Base-by-base conservation (phyloP, 805 yeast genomes). In the Candida railenensis region DNA sequence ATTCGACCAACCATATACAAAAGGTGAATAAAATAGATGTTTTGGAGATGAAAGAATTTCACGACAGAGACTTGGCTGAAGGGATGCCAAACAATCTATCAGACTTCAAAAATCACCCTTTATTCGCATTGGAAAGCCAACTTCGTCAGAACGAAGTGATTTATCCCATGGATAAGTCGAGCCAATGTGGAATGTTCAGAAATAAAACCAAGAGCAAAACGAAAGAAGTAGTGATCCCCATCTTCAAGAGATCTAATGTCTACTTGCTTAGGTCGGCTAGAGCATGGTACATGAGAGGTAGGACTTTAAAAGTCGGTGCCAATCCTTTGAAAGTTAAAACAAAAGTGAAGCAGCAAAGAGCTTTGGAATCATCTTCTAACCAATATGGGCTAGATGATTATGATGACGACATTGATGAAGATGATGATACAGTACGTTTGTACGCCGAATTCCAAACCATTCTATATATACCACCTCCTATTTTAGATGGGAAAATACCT, bases 91-190 rank as follows among this genome's bases (percentile, higher is more conserved):
- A 83, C 46, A 87, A 81, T 55, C 68, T 89, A 21, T 85, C 82
- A 43, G 97, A 90, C 53, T 88, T 91, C 61, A 83, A 82, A 43
- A 83, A 83, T 43, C 99, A 94, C 63, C 99, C 99, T 0, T 65
- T 83, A 12, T 94, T 85, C 63, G 94, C 86, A 0, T 62, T 94
- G 12, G 96, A 88, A 60, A 74, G 81, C 2, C 95, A 90, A 52
- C 61, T 94, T 30, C 76, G 77, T 42, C 76, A 78, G 43, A 86
- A 84, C 59, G 96, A 94, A 59, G 74, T 90, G 3, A 62, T 92
- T 3, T 74, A 76, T 44, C 89, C 91, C 0, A 79, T 74, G 55
- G 83, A 76, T 34, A 79, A 82, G 19, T 42, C 62, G 7, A 64
- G 70, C 44, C 62, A 62, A 48, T 85, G 95, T 56, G 99, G 98